phyloP scores from a whole-genome alignment of 768 basidiomycete species.

The Saitozyma sp. region DNA sequence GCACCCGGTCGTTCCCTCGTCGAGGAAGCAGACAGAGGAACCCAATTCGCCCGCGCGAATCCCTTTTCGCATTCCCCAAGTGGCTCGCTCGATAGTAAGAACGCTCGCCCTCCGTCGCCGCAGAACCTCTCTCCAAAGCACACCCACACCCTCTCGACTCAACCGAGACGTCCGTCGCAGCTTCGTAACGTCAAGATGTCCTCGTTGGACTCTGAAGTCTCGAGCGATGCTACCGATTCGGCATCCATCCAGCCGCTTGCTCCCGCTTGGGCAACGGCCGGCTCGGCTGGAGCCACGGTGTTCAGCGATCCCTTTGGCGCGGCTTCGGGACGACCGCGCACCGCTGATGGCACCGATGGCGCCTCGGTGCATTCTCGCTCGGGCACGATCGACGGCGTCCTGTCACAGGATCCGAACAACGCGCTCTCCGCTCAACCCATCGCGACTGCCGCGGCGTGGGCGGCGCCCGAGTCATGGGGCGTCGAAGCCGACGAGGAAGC shows the following conservation, averaged over 20 bases:
- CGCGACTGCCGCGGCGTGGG: slow-evolving; percentile 55
- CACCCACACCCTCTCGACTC: slow-evolving; percentile 20
- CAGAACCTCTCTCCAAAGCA: slow-evolving; percentile 34
- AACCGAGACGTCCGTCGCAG: slow-evolving; percentile 51
- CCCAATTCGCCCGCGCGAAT: slow-evolving; percentile 13
- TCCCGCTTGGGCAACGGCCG: slow-evolving; percentile 26
- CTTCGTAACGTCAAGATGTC: slow-evolving; percentile 49
- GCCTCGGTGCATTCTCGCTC: not conserved
- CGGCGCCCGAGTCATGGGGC: slow-evolving; percentile 58
- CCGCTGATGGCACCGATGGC: not conserved
- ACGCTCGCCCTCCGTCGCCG: slow-evolving; percentile 37
- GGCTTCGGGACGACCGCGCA: not conserved
- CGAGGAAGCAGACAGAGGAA: slow-evolving; percentile 23
- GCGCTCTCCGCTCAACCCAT: not conserved
- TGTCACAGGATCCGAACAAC: no score
- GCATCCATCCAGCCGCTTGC: slow-evolving; percentile 26
- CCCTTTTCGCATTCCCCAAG: slow-evolving; percentile 27
- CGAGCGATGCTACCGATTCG: slow-evolving; percentile 13
- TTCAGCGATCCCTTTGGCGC: slow-evolving; percentile 49
- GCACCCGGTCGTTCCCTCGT: slow-evolving; percentile 19
- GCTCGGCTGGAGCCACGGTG: slow-evolving; percentile 21
- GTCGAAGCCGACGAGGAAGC: slow-evolving; percentile 54
- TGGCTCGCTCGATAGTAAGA: slow-evolving; percentile 30
- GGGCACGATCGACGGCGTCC: not conserved
- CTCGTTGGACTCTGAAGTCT: slow-evolving; percentile 30